Percentiles rank a stretch among this genome's conserved stretches.
phyloP scores from a whole-genome alignment of 768 basidiomycete genomes.

The Boletus coccyginus region DNA sequence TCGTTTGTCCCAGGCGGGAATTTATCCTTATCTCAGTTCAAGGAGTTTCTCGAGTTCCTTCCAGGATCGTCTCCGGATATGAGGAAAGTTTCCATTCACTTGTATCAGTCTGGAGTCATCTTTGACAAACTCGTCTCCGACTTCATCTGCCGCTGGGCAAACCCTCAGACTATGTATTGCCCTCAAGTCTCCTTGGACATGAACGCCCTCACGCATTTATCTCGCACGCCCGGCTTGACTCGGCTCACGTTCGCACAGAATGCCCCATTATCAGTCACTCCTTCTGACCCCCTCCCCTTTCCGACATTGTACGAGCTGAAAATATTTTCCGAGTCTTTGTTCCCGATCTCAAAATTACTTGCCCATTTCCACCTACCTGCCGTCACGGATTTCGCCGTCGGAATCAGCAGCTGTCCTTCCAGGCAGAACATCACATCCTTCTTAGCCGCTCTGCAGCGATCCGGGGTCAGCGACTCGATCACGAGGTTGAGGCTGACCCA shows the following conservation, averaged over 20 bases:
- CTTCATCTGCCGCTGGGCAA: conserved; percentile 4
- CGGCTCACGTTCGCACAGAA: neutral
- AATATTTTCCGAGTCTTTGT: neutral
- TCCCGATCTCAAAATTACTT: neutral
- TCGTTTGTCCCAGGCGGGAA: neutral
- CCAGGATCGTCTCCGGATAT: neutral
- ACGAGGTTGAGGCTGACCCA: neutral
- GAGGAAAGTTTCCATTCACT: neutral
- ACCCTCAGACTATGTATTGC: neutral
- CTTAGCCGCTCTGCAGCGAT: neutral
- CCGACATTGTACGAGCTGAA: neutral
- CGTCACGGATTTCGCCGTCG: neutral
- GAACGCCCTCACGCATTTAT: conserved; percentile 2
- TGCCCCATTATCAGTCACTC: neutral
- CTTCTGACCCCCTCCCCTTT: neutral
- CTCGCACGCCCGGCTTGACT: neutral
- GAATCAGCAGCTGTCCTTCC: neutral
- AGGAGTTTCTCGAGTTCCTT: neutral
- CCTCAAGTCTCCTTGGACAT: neutral
- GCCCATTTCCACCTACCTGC: neutral
- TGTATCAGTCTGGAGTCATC: neutral
- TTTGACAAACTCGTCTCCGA: neutral
- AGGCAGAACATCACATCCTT: neutral
- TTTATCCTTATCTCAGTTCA: neutral
- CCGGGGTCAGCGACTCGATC: neutral